Evolutionary conservation across 2,329 filamentous ascomycete species (phyloP), one percentile per base, ranked within the genome.

Genomic region (Trichoderma guizhouense): DNA sequence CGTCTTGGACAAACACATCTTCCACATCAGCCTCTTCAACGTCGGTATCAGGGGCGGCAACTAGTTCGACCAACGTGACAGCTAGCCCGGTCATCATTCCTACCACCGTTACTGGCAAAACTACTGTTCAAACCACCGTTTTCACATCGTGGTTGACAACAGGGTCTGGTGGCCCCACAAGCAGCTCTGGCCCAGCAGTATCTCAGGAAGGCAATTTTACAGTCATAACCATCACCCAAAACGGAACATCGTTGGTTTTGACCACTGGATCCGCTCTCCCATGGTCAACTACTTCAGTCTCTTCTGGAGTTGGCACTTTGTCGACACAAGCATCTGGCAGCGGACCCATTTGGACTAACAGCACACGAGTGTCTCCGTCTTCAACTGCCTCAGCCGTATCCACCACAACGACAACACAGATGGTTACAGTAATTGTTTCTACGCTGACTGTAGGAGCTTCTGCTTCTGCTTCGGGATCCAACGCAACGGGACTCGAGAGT

Each of bases 121-220:
- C 72, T 6, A 58, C 28, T 3, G 63, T 68, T 9, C 55, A 68
- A 43, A 72, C 71, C 24, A 71, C 62, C 18, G 55, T 67, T 3
- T 51, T 72, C 24, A 73, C 72, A 32, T 71, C 69, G 12, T 71
- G 63, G 72, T 15, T 71, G n/a, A 67, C 68, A 21, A 72, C 70
- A 39, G 71, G 67, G n/a, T n/a, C 67, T 3, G 43, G 66, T 8
- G 18, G 30, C 5, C 26, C 60, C 5, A 28, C 24, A 43, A 30
- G 11, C 24, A 21, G 57, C 47, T 71, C 72, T 3, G 58, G 61
- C 47, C 39, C 43, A 21, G 15, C 75, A 4, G 26, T 67, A 11
- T 73, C 74, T 15, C 69, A 72, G 24, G 18, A 30, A 28, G 67
- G 70, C 58, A 79, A 76, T 65, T 63, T 72, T 4, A 77, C 70